Base-by-base conservation (phyloP, 208 protist genomes). In the Trypanosoma vivax region DNA sequence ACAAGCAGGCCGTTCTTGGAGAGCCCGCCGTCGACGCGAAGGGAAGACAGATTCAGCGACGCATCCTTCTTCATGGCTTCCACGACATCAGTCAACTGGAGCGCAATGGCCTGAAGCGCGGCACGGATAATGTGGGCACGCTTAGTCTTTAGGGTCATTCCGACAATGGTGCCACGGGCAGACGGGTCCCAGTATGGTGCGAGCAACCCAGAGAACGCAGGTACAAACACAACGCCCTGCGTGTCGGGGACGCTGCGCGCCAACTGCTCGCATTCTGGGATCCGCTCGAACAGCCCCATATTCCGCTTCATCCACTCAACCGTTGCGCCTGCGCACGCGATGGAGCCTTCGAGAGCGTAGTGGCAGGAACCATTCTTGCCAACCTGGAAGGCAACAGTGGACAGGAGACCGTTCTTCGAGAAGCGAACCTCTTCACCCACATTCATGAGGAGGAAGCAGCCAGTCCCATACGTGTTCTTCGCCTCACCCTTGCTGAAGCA, bases 381-480 rank as follows among this genome's bases (percentile, higher is more conserved):
- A 13, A 99, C 43, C 67, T 99, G 68, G 65, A 96, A 99, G 14
- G 53, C 86, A 19, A 98, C 87, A 4, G 98, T 99, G 18, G 96
- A 90, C 1, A 99, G 68, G 16, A 99, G 74, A 10, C 97, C 97
- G 65, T 96, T 65, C 21, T 72, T 74, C 0, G 90, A 97, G 30
- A 82, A 73, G 21, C 92, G 63, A 18, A 64, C 57, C 19, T 65
- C 55, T n/a, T 65, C 60, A n/a, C 97, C 98, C 6, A 92, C 96
- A 60, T 99, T 99, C 65, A 93, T 83, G 13, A 99, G 76, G 21
- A 99, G 58, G 72, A 99, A 99, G 65, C 95, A 98, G 9, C 98
- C 98, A 1, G 98, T 99, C 11, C 98, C 98, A 71, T 97, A 98
- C 2, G 97, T 99, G 54, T 83, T 97, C 64, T 99, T 99, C 0